Percentiles rank a stretch among this genome's conserved stretches.
phyloP scores from a whole-genome alignment of 768 basidiomycete species.

The Lepiota subincarnata region DNA sequence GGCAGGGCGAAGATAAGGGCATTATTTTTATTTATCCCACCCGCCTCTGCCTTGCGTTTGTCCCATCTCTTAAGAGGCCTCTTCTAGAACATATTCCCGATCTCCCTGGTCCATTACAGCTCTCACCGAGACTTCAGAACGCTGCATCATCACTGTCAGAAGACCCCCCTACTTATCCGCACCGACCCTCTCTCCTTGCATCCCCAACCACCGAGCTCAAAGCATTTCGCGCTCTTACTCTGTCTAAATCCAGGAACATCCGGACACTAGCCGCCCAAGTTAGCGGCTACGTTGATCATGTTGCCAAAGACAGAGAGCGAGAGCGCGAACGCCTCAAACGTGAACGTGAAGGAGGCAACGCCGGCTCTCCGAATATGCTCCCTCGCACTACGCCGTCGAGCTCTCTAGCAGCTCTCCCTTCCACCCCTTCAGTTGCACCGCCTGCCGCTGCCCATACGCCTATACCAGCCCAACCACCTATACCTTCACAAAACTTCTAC shows the following conservation, averaged over 20 bases:
- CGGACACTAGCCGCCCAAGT: slow-evolving; percentile 56
- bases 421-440: slow-evolving; percentile 6
- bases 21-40: slow-evolving; percentile 71
- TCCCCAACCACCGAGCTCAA: slow-evolving; percentile 23
- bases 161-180: slow-evolving; percentile 8
- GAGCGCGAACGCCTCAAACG: slow-evolving; percentile 71
- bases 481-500: slow-evolving; percentile 42
- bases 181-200: slow-evolving; percentile 26
- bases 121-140: slow-evolving; percentile 38
- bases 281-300: slow-evolving; percentile 67
- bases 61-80: slow-evolving; percentile 31
- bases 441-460: slow-evolving; percentile 21
- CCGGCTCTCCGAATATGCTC: slow-evolving; percentile 30
- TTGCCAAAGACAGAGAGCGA: slow-evolving; percentile 71
- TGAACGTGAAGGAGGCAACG: slow-evolving; percentile 50
- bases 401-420: neutral
- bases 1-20: slow-evolving; percentile 78
- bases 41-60: slow-evolving; percentile 48
- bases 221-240: slow-evolving; percentile 48
- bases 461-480: slow-evolving; percentile 17
- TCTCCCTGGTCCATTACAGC: slow-evolving; percentile 59
- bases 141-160: slow-evolving; percentile 25
- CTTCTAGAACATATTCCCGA: slow-evolving; percentile 57
- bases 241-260: slow-evolving; percentile 47
- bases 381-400: slow-evolving; percentile 21